Base-by-base conservation (phyloP, 805 yeast genomes). In the Candida wancherniae region DNA sequence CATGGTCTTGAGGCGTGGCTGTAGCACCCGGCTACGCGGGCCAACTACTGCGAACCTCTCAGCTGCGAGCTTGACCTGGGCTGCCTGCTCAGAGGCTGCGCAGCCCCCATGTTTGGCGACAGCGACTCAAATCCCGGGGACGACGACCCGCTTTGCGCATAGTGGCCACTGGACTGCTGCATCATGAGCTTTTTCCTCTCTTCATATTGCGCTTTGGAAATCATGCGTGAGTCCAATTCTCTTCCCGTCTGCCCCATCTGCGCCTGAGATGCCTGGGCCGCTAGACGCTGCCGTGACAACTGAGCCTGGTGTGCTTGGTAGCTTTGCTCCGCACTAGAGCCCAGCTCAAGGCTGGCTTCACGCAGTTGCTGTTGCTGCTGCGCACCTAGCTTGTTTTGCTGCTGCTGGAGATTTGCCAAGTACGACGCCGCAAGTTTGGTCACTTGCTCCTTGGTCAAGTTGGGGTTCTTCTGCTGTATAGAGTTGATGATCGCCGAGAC, bases 391-490 rank as follows among this genome's bases (percentile, higher is more conserved):
- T 55, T 44, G 18, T 63, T 54, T 28, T 63, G 71, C 44, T 66
- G 70, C 37, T 69, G 73, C 49, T 75, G 81, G 20, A 73, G 55
- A 37, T 67, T 72, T 1, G 83, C 77, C 39, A 78, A 52, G 44
- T 77, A 77, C 10, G 77, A 67, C 3, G 81, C 81, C 3, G 85
- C 84, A 34, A 78, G 61, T 36, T 74, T 71, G 3, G 81, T 75
- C 1, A 79, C 83, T 45, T 79, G 81, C 34, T 74, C 80, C 38
- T 76, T 76, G 8, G 75, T 63, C 48, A 77, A 57, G 19, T 66
- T 70, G 2, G 86, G 86, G 49, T 79, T 73, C 44, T 77, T 77
- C n/a, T 69, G 57, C 48, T 78, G 83, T 32, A 79, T 78, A 26
- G 78, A 75, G 42, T 67, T 73, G 35, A 79, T 73, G 24, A 79